A percentile compares a stretch with the other conserved stretches of the same genome.
Evolutionary conservation across 805 yeast species (phyloP).

Genomic region (Aciculoconidium aculeatum): DNA sequence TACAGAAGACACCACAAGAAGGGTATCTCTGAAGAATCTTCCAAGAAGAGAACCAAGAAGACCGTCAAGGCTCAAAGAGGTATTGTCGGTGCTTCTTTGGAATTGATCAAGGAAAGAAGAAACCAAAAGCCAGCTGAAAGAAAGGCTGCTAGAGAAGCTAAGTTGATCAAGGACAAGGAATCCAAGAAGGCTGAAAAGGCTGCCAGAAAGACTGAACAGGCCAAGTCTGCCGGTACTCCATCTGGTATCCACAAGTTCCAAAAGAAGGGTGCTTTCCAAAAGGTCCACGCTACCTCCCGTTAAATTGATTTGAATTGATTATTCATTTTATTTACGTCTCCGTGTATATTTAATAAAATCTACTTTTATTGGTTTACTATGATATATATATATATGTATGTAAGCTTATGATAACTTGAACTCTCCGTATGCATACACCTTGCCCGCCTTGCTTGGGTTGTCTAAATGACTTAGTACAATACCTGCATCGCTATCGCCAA

Average conservation of each 20-base stretch:
- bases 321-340: slow-evolving; percentile 7
- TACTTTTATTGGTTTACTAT: slow-evolving; percentile 5
- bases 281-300: slow-evolving; percentile 96
- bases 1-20: slow-evolving; percentile 99
- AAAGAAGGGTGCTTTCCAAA: slow-evolving; percentile 97
- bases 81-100: slow-evolving; percentile 98
- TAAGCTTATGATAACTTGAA: slow-evolving; percentile 11
- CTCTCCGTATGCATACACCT: slow-evolving; percentile 24
- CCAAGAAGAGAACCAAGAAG: slow-evolving; percentile 97
- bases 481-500: slow-evolving; percentile 10
- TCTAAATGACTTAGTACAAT: slow-evolving; percentile 20
- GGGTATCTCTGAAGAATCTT: slow-evolving; percentile 97
- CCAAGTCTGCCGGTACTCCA: slow-evolving; percentile 64
- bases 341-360: slow-evolving; percentile 12
- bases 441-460: slow-evolving; percentile 11
- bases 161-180: slow-evolving; percentile 77
- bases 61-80: slow-evolving; percentile 98
- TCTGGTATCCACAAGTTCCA: slow-evolving; percentile 85
- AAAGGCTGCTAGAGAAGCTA: slow-evolving; percentile 94
- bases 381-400: no score
- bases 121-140: slow-evolving; percentile 92
- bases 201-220: slow-evolving; percentile 92
- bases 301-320: slow-evolving; percentile 29
- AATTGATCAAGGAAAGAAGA: slow-evolving; percentile 97
- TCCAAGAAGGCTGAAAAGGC: slow-evolving; percentile 88